phyloP scores from a whole-genome alignment of 108 stramenopile genomes.

The Nitzschia palea region DNA sequence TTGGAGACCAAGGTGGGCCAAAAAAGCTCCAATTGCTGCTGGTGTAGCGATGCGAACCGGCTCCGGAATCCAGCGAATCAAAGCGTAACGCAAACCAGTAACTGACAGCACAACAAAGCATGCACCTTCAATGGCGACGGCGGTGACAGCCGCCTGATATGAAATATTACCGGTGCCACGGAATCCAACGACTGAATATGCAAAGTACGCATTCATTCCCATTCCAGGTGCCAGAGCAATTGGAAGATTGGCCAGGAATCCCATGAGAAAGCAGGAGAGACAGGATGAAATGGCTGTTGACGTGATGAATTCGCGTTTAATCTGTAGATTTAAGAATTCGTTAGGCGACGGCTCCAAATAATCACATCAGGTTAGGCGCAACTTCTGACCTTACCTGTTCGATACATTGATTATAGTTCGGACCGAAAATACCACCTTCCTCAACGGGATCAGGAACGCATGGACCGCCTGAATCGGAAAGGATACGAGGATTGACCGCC shows the following conservation, averaged over 20 bases:
- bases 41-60: conserved; percentile 64
- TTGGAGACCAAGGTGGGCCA: conserved; percentile 71
- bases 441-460: conserved; percentile 36
- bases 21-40: conserved; percentile 68
- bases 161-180: conserved; percentile 55
- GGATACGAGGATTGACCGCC: conserved; percentile 62
- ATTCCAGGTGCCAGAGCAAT: conserved; percentile 68
- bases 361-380: background rate
- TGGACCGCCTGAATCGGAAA: conserved; percentile 60
- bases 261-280: conserved; percentile 65
- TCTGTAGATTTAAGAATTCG: no score
- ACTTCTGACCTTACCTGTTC: conserved; percentile 19
- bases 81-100: conserved; percentile 48
- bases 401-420: conserved; percentile 41
- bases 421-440: conserved; percentile 46
- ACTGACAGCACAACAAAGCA: conserved; percentile 62
- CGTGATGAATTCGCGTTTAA: conserved; percentile 54
- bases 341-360: background rate
- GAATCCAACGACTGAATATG: conserved; percentile 59
- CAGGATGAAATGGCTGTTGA: conserved; percentile 60
- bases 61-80: conserved; percentile 62
- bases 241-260: conserved; percentile 61
- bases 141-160: conserved; percentile 58
- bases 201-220: conserved; percentile 80
- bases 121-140: conserved; percentile 63